Conservation (phyloP, 768 basidiomycete species). For the Epithele typhae region DNA sequence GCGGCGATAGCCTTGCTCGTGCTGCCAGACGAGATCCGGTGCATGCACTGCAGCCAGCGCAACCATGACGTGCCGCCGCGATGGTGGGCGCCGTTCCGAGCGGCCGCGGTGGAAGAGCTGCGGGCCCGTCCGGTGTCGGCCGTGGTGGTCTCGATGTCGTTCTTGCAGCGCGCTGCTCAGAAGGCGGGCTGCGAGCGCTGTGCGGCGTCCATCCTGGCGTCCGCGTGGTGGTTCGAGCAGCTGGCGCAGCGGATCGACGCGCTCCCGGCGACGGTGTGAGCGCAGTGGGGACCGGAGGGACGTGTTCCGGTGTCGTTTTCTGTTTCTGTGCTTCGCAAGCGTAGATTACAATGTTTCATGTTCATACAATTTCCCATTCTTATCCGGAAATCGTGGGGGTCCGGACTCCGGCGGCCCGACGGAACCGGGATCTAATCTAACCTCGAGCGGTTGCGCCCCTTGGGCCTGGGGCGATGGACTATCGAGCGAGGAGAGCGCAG, state of each 20-base stretch:
- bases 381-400: neutral
- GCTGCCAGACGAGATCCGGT: constrained; percentile 48
- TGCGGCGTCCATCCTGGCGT: constrained; percentile 59
- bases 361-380: neutral
- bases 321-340: too few relatives aligned
- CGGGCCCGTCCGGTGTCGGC: constrained; percentile 50
- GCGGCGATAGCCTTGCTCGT: constrained; percentile 46
- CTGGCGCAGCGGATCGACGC: constrained; percentile 58
- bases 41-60: constrained; percentile 56
- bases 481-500: neutral
- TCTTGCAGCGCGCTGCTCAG: constrained; percentile 48
- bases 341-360: too few relatives aligned
- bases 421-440: neutral
- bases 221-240: constrained; percentile 48
- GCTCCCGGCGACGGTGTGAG: constrained; percentile 40
- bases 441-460: too few relatives aligned
- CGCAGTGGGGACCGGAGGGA: neutral
- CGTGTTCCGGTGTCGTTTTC: too few relatives aligned
- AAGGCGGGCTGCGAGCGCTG: constrained; percentile 56
- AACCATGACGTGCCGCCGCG: constrained; percentile 36
- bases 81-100: constrained; percentile 68
- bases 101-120: constrained; percentile 54
- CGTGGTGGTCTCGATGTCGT: constrained; percentile 56
- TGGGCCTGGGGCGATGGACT: too few relatives aligned
- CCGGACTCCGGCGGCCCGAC: neutral